phyloP scores from a whole-genome alignment of 768 basidiomycete species.

The Phylloporus sp. region DNA sequence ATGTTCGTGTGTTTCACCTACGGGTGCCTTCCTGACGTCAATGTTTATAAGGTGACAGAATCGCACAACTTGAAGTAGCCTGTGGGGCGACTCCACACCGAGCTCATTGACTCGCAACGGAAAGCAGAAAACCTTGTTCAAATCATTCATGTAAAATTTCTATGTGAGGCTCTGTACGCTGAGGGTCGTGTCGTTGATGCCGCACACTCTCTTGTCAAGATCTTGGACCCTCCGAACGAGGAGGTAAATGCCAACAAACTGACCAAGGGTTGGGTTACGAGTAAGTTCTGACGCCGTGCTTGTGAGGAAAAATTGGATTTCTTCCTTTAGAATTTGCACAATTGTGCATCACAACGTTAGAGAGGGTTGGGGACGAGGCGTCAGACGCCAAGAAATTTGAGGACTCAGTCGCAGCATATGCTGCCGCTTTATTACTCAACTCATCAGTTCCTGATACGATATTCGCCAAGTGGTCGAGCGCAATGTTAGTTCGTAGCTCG shows the following conservation, averaged over 20 bases:
- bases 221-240: neutral
- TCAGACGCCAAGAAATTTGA: neutral
- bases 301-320: neutral
- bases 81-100: neutral
- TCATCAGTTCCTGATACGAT: neutral
- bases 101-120: neutral
- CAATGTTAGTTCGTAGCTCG: neutral
- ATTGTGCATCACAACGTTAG: neutral
- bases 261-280: neutral
- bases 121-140: neutral
- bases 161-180: no score
- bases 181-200: neutral
- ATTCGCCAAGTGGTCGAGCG: neutral
- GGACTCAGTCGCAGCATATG: constrained; percentile 1
- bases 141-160: neutral
- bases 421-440: neutral
- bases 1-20: neutral
- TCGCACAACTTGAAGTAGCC: neutral
- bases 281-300: neutral
- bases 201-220: neutral
- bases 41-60: neutral
- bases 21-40: neutral
- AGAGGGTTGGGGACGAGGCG: neutral
- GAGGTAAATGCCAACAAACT: neutral
- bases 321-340: neutral